Evolutionary conservation across 345 rosid genomes (phyloP).

Genomic region (sweet orange (Citrus sinensis)): DVS_A1.0 CM039161.1:22765001-22765500

Average conservation of each 20-base stretch:
- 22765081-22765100: slow-evolving; percentile 39
- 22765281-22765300: not conserved
- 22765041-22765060: slow-evolving; percentile 19
- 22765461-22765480: no score
- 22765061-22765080: slow-evolving; percentile 25
- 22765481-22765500: not conserved
- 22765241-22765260: slow-evolving; percentile 5
- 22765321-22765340: no score
- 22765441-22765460: no score
- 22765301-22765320: not conserved
- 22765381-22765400: fast-evolving
- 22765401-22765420: no score
- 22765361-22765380: no score
- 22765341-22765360: fast-evolving
- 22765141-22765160: slow-evolving; percentile 28
- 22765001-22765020: not conserved
- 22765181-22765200: slow-evolving; percentile 25
- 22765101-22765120: slow-evolving; percentile 34
- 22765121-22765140: slow-evolving; percentile 14
- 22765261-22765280: slow-evolving; percentile 16
- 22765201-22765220: slow-evolving; percentile 8
- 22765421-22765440: no score
- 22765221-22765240: slow-evolving; percentile 12
- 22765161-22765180: slow-evolving; percentile 19
- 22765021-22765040: slow-evolving; percentile 5